Evolutionary conservation across 805 yeast species (phyloP).

Genomic region (Lipomyces yamadae): DNA sequence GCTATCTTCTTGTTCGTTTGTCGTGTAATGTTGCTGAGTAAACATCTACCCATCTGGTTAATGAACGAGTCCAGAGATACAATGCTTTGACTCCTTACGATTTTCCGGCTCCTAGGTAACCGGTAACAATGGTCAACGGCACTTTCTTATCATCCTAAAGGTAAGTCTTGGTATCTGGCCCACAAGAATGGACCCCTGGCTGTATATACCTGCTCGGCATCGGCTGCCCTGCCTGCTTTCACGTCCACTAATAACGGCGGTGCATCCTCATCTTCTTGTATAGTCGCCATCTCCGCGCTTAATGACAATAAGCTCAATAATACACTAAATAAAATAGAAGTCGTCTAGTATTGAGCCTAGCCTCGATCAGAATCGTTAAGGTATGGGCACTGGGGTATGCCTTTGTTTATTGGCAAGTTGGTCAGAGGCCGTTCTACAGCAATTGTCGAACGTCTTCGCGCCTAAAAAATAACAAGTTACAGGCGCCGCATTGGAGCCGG

Average conservation of each 20-base stretch:
- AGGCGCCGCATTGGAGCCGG: too few species aligned
- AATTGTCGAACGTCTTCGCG: too few species aligned
- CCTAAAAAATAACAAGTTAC: too few species aligned
- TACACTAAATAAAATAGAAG: neutral
- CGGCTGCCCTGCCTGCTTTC: neutral
- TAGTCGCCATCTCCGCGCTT: neutral
- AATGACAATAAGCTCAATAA: neutral
- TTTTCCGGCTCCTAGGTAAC: conserved; percentile 94
- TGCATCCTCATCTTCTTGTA: conserved; percentile 20
- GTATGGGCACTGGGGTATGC: too few species aligned
- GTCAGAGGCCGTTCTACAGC: too few species aligned
- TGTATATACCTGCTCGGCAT: conserved; percentile 1
- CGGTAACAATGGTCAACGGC: conserved; percentile 92
- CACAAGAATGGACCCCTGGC: neutral
- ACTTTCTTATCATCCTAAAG: conserved; percentile 53
- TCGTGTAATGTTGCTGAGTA: conserved; percentile 72
- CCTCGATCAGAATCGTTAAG: too few species aligned
- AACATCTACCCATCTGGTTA: conserved; percentile 51
- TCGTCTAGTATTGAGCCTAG: neutral
- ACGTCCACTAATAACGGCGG: conserved; percentile 22
- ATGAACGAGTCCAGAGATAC: neutral
- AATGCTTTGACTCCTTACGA: conserved; percentile 46
- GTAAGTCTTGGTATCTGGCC: neutral
- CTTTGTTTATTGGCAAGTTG: too few species aligned
- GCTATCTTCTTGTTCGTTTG: conserved; percentile 79